Evolutionary conservation across 2,329 filamentous ascomycete genomes (phyloP).

Genomic region (Fusarium proliferatum): DNA sequence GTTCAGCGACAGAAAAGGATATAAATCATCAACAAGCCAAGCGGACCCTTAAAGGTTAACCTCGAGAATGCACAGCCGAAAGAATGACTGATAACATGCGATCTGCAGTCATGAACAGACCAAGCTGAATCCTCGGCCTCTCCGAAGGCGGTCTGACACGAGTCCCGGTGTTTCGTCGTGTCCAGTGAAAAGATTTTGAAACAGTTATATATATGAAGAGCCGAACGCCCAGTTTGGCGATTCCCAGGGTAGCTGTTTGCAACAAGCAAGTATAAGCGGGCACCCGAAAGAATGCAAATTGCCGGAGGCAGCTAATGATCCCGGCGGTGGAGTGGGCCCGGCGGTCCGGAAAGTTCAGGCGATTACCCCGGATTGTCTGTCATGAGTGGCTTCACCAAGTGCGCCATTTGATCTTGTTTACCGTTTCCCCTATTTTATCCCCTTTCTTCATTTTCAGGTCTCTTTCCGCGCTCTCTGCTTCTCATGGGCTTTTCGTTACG

Average conservation of each 20-base stretch:
- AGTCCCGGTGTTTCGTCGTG: neutral
- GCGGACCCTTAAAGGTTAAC: neutral
- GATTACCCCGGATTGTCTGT: neutral
- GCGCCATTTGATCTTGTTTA: constrained; percentile 1
- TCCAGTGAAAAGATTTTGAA: neutral
- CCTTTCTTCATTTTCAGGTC: neutral
- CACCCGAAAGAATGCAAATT: neutral
- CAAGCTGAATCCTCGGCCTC: constrained; percentile 4
- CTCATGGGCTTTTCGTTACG: no score
- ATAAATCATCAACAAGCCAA: neutral
- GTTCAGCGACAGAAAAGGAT: neutral
- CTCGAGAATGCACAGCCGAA: neutral
- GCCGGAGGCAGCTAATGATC: neutral
- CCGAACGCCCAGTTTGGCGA: neutral
- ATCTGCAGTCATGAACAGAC: neutral
- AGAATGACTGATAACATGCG: neutral
- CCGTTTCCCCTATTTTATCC: neutral
- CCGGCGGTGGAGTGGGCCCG: neutral
- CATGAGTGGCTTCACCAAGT: constrained; percentile 2
- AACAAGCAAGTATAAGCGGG: neutral
- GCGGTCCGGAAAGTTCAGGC: neutral
- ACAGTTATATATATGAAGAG: neutral
- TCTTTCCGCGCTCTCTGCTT: neutral
- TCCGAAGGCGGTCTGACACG: neutral
- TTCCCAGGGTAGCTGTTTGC: neutral